phyloP scores from a whole-genome alignment of 116 monocot species.

The Trichopus zeylanicus region DNA sequence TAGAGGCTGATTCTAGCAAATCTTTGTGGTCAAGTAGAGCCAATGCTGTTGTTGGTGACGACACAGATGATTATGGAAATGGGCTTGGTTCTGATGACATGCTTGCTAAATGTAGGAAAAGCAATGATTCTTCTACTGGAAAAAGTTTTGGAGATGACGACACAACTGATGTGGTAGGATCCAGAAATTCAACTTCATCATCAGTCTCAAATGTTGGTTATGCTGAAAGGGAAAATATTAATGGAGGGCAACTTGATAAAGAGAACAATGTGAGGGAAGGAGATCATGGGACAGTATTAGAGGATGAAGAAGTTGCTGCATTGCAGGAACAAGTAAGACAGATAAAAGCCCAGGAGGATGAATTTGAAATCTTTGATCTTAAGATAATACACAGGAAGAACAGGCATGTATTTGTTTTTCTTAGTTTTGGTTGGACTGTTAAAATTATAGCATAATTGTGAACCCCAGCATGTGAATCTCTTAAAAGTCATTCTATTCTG shows the following conservation, averaged over 20 bases:
- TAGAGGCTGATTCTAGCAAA: slow-evolving; percentile 31
- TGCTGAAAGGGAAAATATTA: slow-evolving; percentile 37
- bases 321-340: slow-evolving; percentile 96
- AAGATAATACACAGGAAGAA: slow-evolving; percentile 98
- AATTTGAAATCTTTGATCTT: slow-evolving; percentile 92
- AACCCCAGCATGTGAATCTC: neutral
- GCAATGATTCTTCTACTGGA: slow-evolving; percentile 54
- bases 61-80: slow-evolving; percentile 39
- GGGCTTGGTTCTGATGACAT: slow-evolving; percentile 48
- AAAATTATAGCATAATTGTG: neutral
- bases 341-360: slow-evolving; percentile 88
- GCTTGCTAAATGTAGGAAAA: slow-evolving; percentile 65
- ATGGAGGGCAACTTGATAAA: slow-evolving; percentile 30
- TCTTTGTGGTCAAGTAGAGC: slow-evolving; percentile 48
- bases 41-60: slow-evolving; percentile 24
- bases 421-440: neutral
- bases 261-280: slow-evolving; percentile 50
- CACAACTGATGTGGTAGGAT: slow-evolving; percentile 40
- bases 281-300: slow-evolving; percentile 49
- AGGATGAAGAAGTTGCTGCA: slow-evolving; percentile 94
- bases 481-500: slow-evolving; percentile 2
- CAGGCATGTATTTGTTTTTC: slow-evolving; percentile 38
- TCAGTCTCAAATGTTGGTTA: slow-evolving; percentile 55
- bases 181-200: slow-evolving; percentile 69
- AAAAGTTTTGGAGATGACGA: slow-evolving; percentile 56